Evolutionary conservation across 306 rosid species (phyloP), one percentile per base, ranked within the genome.

Genomic region (Cucurbita pepo): DNA sequence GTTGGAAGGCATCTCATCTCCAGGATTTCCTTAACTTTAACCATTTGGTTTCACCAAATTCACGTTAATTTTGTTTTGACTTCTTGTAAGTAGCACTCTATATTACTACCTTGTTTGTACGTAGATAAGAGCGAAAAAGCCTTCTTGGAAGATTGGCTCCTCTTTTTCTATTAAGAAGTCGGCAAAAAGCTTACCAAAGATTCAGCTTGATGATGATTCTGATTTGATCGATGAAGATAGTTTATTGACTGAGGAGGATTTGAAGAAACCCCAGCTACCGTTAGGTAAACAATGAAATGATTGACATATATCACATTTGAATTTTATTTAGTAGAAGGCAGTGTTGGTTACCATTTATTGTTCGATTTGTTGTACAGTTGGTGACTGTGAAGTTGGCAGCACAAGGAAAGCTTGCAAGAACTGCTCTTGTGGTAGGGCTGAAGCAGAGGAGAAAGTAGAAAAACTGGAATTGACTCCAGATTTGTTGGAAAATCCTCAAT

Each of bases 401-500:
- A 89, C 95, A 6, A 94, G 88, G 78, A 94, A 91, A 84, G 99
- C 99, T 75, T 94, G 99, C 87, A 94, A 84, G 85, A 90, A 87
- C 77, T 94, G 97, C 87, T 72, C 53, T 6, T 94, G 98, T 77
- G 98, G 98, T 77, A 87, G 95, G 80, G 97, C 97, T 41, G 97
- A 89, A 83, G 97, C 43, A 69, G 99, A 94, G 82, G 85, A 94
- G 77, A 84, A 86, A 87, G 88, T 84, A 57, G 77, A 89, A 82
- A 92, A 94, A 82, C 60, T 94, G 64, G 89, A 81, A 79, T 81
- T 86, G 50, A 87, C 95, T 11, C 76, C 86, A 14, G 99, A 94
- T 75, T 87, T 86, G 78, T 80, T 88, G 71, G 66, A 78, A 79
- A 91, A 91, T 79, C 96, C 96, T 73, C 94, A 89, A 75, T 94